Base-by-base conservation (phyloP, 345 rosid species). In the Carallia pectinifolia region DNA sequence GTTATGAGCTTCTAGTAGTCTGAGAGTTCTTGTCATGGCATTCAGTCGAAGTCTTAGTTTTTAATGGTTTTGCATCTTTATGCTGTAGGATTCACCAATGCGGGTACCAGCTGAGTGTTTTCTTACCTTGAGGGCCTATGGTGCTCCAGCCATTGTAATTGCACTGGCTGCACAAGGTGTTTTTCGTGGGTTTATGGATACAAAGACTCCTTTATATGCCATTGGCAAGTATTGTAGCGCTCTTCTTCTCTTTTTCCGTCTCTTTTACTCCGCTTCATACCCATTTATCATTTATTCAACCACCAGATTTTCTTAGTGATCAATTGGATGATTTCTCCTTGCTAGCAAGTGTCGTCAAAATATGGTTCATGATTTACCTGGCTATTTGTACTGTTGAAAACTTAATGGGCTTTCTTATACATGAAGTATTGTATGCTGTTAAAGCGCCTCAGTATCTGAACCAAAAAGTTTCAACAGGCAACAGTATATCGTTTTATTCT, bases 101-200 rank as follows among this genome's bases (percentile, higher is more conserved):
- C 84, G 92, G 70, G 73, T 77, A 54, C 95, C 97, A 55, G 97
- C 96, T 36, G 97, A 94, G 81, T 74, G 81, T 63, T 94, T 94
- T 74, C 93, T 94, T 18, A 59, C 81, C 61, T 81, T 82, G 72
- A 88, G 91, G 74, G 97, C 97, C 53, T 85, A 85, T 71, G 99
- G 99, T 72, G 93, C 97, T 70, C 99, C 97, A 5, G 90, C 99
- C 23, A 89, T 94, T 76, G 97, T 91, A 38, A 82, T 90, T 73
- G 92, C 99, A 79, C 88, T 94, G 59, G 99, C 97, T 75, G 96
- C 97, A 12, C 97, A 88, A 74, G 99, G 99, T 65, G 80, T 96
- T 61, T 94, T 94, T 76, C 93, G 97, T 62, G 99, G 97, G 75
- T 91, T 89, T 83, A 91, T 83, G 78, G 99, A 94, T 73, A 94